Evolutionary conservation across 1,139 yeast species (phyloP), one percentile per base, ranked within the genome.

Genomic region (Yamadazyma trypodendri): DNA sequence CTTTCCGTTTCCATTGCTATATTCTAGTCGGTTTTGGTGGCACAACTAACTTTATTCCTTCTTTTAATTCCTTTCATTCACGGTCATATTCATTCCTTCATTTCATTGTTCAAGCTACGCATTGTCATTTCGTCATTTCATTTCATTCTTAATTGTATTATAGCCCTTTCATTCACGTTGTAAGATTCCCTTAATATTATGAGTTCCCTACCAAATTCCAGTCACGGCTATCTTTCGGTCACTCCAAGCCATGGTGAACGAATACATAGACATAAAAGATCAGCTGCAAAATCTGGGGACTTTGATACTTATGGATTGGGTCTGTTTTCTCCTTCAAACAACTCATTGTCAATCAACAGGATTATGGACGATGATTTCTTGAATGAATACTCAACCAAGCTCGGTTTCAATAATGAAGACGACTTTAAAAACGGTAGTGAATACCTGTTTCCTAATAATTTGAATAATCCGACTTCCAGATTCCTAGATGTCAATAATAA

Each of bases 281-380:
- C 88, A 0, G 84, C 84, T 18, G 88, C 88, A 0, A 79, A 82
- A 11, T 79, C 86, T 2, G 88, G 88, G 0, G 89, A 82, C 52
- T 81, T 82, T 53, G 89, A 82, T 50, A 54, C 60, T 6, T 53
- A 61, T 46, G 75, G 74, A 2, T 49, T 66, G 32, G 74, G 74
- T 1, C 46, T 69, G 20, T 65, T 65, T 41, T 60, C 66, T 22
- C 60, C 66, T 33, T 32, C 40, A 2, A 29, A 16, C 12, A 40
- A 37, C 13, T 23, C 33, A 8, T 18, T 23, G 3, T 28, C 31
- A 8, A 21, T 28, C 16, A 22, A 34, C 22, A 41, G 40, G 6
- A 47, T 29, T 24, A 35, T 29, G 18, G 38, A 32, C 20, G 42
- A 40, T 6, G 47, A 44, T 27, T 51, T 50, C 22, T 56, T 51